Evolutionary conservation across 805 yeast species (phyloP).

Genomic region (Zygoascus biomembranicola): DNA sequence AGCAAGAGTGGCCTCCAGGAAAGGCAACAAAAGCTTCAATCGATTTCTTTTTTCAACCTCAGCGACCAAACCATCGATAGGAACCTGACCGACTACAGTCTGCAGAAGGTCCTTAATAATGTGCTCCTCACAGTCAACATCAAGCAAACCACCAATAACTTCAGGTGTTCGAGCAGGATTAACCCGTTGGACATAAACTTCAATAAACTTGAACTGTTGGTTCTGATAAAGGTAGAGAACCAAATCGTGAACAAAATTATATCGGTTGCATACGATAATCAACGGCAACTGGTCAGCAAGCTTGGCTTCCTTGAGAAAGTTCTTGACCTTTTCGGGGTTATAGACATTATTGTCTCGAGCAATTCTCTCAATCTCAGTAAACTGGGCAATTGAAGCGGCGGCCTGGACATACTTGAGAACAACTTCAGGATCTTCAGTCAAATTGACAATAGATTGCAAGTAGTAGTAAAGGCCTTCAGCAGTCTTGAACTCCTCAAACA

Average conservation of each 20-base stretch:
- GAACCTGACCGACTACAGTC: constrained; percentile 91
- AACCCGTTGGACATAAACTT: constrained; percentile 95
- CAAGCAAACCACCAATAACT: constrained; percentile 91
- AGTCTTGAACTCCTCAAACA: constrained; percentile 90
- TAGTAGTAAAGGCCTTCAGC: constrained; percentile 92
- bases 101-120: constrained; percentile 72
- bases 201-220: constrained; percentile 92
- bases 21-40: constrained; percentile 83
- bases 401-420: constrained; percentile 94
- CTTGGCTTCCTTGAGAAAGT: constrained; percentile 89
- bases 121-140: constrained; percentile 93
- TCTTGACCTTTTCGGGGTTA: constrained; percentile 95
- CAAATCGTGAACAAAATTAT: constrained; percentile 84
- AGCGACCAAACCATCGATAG: constrained; percentile 76
- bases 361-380: constrained; percentile 89
- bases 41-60: constrained; percentile 97
- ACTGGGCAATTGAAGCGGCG: constrained; percentile 84
- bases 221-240: constrained; percentile 89
- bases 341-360: constrained; percentile 91
- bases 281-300: constrained; percentile 93
- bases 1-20: constrained; percentile 78
- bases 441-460: constrained; percentile 84
- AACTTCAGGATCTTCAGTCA: constrained; percentile 89
- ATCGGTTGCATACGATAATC: constrained; percentile 93
- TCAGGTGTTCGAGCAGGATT: constrained; percentile 94